phyloP scores from a whole-genome alignment of 2,329 filamentous ascomycete species.

The Aureobasidium namibiae region DNA sequence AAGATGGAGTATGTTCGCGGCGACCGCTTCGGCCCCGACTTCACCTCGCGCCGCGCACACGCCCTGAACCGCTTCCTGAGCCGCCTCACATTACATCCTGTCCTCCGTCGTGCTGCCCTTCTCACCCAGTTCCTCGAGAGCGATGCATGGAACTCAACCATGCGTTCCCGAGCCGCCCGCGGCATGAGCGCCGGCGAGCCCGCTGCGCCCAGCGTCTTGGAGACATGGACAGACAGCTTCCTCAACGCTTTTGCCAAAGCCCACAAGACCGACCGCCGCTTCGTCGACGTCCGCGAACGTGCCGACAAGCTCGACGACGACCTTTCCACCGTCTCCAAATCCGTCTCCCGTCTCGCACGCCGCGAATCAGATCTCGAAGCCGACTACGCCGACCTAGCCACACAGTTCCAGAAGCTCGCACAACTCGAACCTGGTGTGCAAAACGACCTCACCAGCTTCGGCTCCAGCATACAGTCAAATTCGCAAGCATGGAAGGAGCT shows the following conservation, averaged over 20 bases:
- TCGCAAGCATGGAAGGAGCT: slow-evolving; percentile 69
- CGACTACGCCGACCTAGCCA: slow-evolving; percentile 82
- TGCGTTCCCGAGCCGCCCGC: slow-evolving; percentile 68
- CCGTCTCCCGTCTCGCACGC: slow-evolving; percentile 82
- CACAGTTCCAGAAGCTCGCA: slow-evolving; percentile 91
- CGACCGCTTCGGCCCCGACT: slow-evolving; percentile 89
- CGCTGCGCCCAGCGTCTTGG: slow-evolving; percentile 64
- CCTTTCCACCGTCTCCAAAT: slow-evolving; percentile 85
- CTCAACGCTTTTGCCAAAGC: slow-evolving; percentile 97
- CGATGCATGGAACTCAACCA: slow-evolving; percentile 91
- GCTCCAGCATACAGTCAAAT: slow-evolving; percentile 76
- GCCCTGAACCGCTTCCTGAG: slow-evolving; percentile 87
- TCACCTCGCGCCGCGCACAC: slow-evolving; percentile 79
- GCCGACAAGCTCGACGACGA: slow-evolving; percentile 93
- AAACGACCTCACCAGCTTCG: slow-evolving; percentile 73
- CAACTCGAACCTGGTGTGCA: slow-evolving; percentile 83
- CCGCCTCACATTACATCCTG: slow-evolving; percentile 78
- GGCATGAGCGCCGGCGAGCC: slow-evolving; percentile 38
- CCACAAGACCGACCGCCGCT: slow-evolving; percentile 88
- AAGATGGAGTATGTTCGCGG: slow-evolving; percentile 98
- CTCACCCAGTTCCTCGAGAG: slow-evolving; percentile 88
- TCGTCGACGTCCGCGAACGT: slow-evolving; percentile 87
- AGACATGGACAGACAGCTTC: slow-evolving; percentile 91
- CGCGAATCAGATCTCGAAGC: slow-evolving; percentile 79
- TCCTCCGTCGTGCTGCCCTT: slow-evolving; percentile 73